Conservation (phyloP, 2,329 filamentous ascomycete genomes). For the Xylariaceae sp. region DNA sequence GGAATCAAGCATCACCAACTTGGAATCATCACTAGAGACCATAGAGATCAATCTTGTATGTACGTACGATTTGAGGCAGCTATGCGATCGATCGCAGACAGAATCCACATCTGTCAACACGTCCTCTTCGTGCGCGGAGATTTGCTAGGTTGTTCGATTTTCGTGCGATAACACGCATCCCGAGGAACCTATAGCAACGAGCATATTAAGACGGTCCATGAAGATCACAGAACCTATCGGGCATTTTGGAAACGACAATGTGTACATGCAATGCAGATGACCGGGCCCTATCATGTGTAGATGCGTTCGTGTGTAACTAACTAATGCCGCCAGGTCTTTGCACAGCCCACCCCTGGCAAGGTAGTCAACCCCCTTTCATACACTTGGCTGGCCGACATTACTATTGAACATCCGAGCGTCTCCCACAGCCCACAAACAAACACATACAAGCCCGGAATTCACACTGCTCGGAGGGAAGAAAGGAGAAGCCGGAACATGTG, state of each 20-base stretch:
- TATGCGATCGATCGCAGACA: background rate
- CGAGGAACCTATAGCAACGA: background rate
- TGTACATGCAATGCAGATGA: background rate
- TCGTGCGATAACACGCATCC: background rate
- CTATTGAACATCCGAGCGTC: background rate
- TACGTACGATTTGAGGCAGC: too few relatives aligned
- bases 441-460: conserved; percentile 1
- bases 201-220: background rate
- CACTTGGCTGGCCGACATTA: background rate
- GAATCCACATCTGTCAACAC: background rate
- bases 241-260: background rate
- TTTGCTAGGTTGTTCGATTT: background rate
- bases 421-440: background rate
- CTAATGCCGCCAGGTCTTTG: background rate
- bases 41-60: too few relatives aligned
- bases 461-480: background rate
- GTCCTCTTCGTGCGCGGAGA: background rate
- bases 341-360: background rate
- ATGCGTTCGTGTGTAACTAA: background rate
- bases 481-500: background rate
- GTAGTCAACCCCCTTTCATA: background rate
- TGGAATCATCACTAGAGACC: too few relatives aligned
- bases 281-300: background rate
- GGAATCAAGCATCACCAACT: too few relatives aligned
- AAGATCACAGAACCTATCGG: background rate